Evolutionary conservation across 352 stramenopile species (phyloP).

Genomic region (Globisporangium yorkense): DNA sequence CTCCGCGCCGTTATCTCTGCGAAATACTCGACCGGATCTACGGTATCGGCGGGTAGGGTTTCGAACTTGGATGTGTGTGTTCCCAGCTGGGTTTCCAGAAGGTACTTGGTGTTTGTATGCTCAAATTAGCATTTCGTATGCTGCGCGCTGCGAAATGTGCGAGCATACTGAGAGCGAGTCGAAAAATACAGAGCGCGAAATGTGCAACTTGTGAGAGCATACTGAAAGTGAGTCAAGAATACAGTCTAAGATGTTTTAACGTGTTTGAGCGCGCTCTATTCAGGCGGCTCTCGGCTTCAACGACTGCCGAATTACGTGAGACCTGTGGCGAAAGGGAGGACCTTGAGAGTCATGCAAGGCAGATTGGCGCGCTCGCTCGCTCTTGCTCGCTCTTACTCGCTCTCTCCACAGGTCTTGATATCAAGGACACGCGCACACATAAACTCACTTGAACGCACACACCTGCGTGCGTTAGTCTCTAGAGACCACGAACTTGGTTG

Average conservation of each 20-base stretch:
- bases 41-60: not conserved
- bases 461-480: no score
- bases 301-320: not conserved
- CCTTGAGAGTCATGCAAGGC: not conserved
- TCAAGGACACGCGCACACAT: no score
- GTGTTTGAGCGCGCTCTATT: not conserved
- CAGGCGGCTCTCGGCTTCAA: not conserved
- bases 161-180: not conserved
- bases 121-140: no score
- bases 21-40: not conserved
- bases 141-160: not conserved
- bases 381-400: no score
- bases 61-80: not conserved
- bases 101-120: no score
- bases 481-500: no score
- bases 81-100: no score
- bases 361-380: no score
- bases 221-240: not conserved
- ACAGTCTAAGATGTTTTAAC: not conserved
- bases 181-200: not conserved
- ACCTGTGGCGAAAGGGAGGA: not conserved
- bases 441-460: no score
- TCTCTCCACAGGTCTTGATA: no score
- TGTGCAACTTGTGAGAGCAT: no score
- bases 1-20: slow-evolving; percentile 1